These are phyloP conservation scores for Nitzschia sp. DNA, from an alignment of 108 stramenopile genomes.

Conservation along the genomic window DNA sequence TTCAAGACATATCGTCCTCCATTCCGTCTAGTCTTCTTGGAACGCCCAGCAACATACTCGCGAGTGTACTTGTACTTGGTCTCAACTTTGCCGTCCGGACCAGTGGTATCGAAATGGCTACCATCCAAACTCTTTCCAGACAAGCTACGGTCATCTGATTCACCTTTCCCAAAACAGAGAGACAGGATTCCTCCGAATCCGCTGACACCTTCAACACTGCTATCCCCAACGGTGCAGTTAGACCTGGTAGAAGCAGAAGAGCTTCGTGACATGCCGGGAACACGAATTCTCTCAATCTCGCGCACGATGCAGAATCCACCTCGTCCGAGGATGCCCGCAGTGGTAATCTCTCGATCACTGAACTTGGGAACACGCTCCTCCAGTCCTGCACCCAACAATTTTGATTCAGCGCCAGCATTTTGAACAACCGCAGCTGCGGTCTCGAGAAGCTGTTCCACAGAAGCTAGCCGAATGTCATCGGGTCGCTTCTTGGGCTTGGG, in stretches of 20 bases:
- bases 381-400: slow-evolving; percentile 1
- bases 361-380: slow-evolving; percentile 21
- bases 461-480: slow-evolving; percentile 9
- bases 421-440: slow-evolving; percentile 27
- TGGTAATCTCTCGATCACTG: slow-evolving; percentile 44
- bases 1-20: slow-evolving; percentile 43
- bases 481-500: background rate
- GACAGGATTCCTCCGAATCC: background rate
- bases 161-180: background rate
- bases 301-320: slow-evolving; percentile 83
- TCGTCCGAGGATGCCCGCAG: slow-evolving; percentile 71
- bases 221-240: background rate
- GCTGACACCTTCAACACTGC: background rate
- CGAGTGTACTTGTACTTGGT: slow-evolving; percentile 10
- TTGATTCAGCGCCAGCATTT: slow-evolving; percentile 9
- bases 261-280: background rate
- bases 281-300: slow-evolving; percentile 45
- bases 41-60: slow-evolving; percentile 10
- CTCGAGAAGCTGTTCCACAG: background rate
- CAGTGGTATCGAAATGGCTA: background rate
- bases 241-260: background rate
- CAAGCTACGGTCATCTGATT: background rate
- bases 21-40: slow-evolving; percentile 4
- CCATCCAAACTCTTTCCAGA: background rate
- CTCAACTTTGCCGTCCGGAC: background rate